Percentiles rank a stretch among this genome's conserved stretches.
phyloP scores from a whole-genome alignment of 495 filamentous ascomycete species.

The Hamigera avellanea region DNA sequence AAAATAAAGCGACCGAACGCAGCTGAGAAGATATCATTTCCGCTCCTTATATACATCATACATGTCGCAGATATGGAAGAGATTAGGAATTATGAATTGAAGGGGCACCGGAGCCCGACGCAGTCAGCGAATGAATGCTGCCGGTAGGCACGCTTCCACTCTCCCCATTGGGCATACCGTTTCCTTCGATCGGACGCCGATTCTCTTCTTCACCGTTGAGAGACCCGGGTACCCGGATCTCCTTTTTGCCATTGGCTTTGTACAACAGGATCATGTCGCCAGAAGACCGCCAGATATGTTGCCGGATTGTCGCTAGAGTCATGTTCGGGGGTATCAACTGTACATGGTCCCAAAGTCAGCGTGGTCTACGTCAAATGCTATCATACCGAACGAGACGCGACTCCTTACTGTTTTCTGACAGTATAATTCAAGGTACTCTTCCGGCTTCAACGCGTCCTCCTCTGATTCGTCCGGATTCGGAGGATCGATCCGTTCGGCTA shows the following conservation, averaged over 20 bases:
- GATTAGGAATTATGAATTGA: conserved; percentile 15
- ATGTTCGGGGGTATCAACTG: conserved; percentile 61
- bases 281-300: conserved; percentile 84
- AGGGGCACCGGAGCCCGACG: conserved; percentile 21
- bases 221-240: conserved; percentile 18
- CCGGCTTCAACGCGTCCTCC: conserved; percentile 56
- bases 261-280: conserved; percentile 86
- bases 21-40: too few relatives aligned
- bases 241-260: conserved; percentile 74
- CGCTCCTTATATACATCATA: too few relatives aligned
- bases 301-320: conserved; percentile 81
- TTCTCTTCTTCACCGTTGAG: conserved; percentile 7
- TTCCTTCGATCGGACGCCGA: conserved; percentile 1
- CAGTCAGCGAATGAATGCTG: conserved; percentile 26
- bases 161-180: conserved; percentile 11
- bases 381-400: too few relatives aligned
- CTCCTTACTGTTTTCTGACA: conserved; percentile 76
- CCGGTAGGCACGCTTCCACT: conserved; percentile 12
- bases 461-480: conserved; percentile 37
- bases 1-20: too few relatives aligned
- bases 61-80: too few relatives aligned
- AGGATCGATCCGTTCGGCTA: conserved; percentile 81
- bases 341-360: not conserved
- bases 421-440: conserved; percentile 88
- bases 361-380: not conserved